phyloP scores from a whole-genome alignment of 148 eudicot species.

The Polygonum aviculare region DNA sequence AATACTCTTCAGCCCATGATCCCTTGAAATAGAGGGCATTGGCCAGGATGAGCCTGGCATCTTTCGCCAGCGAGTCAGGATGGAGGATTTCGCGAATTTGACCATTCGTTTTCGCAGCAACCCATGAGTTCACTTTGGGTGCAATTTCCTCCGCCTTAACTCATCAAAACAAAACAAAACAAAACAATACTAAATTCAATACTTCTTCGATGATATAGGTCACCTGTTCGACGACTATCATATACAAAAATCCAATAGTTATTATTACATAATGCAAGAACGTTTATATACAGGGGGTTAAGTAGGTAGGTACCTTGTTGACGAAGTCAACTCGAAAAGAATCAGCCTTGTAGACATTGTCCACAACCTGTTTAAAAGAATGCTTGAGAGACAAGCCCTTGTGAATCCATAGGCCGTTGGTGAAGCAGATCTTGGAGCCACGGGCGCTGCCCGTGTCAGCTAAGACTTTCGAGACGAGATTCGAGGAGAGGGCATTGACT shows the following conservation, averaged over 20 bases:
- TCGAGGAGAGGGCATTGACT: slow-evolving; percentile 49
- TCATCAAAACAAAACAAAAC: no score
- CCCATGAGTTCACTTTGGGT: slow-evolving; percentile 65
- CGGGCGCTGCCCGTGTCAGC: slow-evolving; percentile 45
- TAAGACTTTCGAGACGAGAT: slow-evolving; percentile 41
- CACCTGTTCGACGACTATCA: no score
- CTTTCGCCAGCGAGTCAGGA: slow-evolving; percentile 41
- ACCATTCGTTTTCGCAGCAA: slow-evolving; percentile 64
- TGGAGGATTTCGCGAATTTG: slow-evolving; percentile 66
- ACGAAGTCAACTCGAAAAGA: slow-evolving; percentile 57
- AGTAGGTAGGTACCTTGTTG: slow-evolving; percentile 40
- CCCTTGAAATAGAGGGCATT: slow-evolving; percentile 85
- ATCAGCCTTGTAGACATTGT: slow-evolving; percentile 46
- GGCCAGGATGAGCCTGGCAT: slow-evolving; percentile 61
- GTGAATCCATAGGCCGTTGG: slow-evolving; percentile 82
- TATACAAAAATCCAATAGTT: slow-evolving; percentile 18
- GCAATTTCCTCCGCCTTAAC: slow-evolving; percentile 47
- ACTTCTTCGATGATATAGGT: no score
- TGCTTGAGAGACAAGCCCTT: slow-evolving; percentile 32
- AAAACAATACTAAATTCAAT: no score
- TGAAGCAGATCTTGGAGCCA: slow-evolving; percentile 54
- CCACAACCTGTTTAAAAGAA: slow-evolving; percentile 39
- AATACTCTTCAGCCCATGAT: slow-evolving; percentile 42
- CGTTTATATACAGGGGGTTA: slow-evolving; percentile 50
- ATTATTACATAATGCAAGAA: no score